phyloP scores from a whole-genome alignment of 2,329 filamentous ascomycete genomes.

The Fusarium piperis region DNA sequence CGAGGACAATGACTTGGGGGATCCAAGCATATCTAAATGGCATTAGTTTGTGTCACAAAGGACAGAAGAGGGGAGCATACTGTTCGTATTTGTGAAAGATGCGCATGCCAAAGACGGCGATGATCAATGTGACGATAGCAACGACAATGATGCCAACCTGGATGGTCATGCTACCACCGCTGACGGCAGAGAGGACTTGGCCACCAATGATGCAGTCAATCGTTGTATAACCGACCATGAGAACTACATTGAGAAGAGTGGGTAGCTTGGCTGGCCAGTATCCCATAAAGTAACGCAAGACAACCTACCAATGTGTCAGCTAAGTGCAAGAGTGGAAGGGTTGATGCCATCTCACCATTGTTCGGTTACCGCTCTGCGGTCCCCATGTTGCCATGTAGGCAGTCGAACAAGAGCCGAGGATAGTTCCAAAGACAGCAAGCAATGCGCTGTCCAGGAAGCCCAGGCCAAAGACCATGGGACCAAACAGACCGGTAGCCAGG shows the following conservation, averaged over 20 bases:
- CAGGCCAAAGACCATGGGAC: conserved; percentile 72
- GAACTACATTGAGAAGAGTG: conserved; percentile 58
- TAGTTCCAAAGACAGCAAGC: conserved; percentile 78
- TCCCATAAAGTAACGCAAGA: conserved; percentile 82
- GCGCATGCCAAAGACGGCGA: conserved; percentile 66
- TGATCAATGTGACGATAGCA: conserved; percentile 76
- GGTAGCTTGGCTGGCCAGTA: conserved; percentile 59
- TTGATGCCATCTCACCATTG: conserved; percentile 64
- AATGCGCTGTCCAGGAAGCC: conserved; percentile 79
- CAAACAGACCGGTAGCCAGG: conserved; percentile 75
- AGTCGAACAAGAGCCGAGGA: conserved; percentile 76
- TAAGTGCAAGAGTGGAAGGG: background rate
- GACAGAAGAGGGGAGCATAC: conserved; percentile 9
- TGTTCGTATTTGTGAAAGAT: conserved; percentile 77
- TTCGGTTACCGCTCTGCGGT: conserved; percentile 76
- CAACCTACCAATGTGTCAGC: conserved; percentile 50
- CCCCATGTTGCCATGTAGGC: conserved; percentile 83
- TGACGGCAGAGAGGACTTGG: conserved; percentile 80
- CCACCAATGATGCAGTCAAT: conserved; percentile 85
- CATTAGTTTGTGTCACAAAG: background rate
- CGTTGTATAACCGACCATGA: conserved; percentile 78
- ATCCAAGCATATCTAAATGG: conserved; percentile 55
- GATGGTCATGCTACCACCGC: conserved; percentile 70
- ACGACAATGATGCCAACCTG: conserved; percentile 81
- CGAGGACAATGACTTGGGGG: conserved; percentile 76